Percentiles rank a stretch among this genome's conserved stretches.
Evolutionary conservation across 257 asterid species (phyloP).

Genomic region (Petrea volubilis): DNA sequence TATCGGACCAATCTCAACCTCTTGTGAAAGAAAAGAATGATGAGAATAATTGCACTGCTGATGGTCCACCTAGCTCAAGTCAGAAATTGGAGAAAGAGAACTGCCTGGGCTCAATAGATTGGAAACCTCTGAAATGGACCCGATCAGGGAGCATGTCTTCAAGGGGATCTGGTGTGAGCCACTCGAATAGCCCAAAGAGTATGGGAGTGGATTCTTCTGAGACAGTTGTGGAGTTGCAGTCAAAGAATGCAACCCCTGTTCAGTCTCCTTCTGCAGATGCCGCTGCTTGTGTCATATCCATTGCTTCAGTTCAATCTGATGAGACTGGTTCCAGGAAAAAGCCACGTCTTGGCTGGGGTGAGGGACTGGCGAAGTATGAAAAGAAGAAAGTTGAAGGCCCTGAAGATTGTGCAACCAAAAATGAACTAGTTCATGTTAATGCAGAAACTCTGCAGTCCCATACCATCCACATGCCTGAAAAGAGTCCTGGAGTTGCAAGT

Average conservation of each 20-base stretch:
- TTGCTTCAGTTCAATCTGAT: conserved; percentile 20
- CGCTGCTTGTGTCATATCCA: conserved; percentile 24
- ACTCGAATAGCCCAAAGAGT: conserved; percentile 36
- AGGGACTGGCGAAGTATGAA: conserved; percentile 72
- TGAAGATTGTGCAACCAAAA: conserved; percentile 40
- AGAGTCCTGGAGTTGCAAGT: conserved; percentile 42
- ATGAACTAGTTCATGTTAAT: conserved; percentile 29
- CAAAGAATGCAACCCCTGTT: conserved; percentile 14
- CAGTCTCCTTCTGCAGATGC: conserved; percentile 26
- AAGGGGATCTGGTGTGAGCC: conserved; percentile 36
- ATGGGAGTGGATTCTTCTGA: conserved; percentile 31
- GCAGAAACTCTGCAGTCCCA: conserved; percentile 33
- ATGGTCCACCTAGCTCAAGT: conserved; percentile 16
- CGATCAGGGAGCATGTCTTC: conserved; percentile 40
- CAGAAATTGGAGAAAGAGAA: conserved; percentile 48
- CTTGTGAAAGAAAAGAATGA: conserved; percentile 39
- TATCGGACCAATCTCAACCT: conserved; percentile 36
- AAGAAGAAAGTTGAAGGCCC: conserved; percentile 59
- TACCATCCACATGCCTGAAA: conserved; percentile 28
- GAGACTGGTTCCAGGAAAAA: conserved; percentile 61
- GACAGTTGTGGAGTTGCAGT: conserved; percentile 22
- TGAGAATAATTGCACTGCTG: conserved; percentile 21
- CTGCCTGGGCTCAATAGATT: conserved; percentile 38
- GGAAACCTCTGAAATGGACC: conserved; percentile 38
- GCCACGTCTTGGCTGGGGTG: conserved; percentile 78